Conservation (phyloP, 192 early-diverging fungal species). For the Coemansia aciculifera region DNA sequence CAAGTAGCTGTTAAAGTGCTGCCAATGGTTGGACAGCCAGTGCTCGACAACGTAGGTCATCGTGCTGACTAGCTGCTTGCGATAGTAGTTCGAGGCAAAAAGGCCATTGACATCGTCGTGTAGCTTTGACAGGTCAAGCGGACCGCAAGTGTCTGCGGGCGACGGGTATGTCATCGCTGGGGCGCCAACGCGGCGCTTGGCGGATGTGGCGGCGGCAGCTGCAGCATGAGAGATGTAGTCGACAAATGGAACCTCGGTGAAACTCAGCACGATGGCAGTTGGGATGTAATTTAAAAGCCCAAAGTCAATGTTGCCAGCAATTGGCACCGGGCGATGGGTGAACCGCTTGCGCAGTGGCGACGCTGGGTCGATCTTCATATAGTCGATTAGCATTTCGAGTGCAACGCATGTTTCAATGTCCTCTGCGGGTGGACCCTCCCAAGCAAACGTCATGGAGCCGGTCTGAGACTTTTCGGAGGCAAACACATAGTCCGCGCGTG, state of each 20-base stretch:
- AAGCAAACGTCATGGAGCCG: conserved; percentile 72
- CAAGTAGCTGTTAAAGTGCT: conserved; percentile 37
- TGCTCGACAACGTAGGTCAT: conserved; percentile 41
- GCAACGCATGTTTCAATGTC: conserved; percentile 66
- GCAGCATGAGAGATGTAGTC: conserved; percentile 44
- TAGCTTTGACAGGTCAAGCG: conserved; percentile 43
- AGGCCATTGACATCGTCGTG: conserved; percentile 43
- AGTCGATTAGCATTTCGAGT: conserved; percentile 76
- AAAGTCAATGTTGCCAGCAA: conserved; percentile 69
- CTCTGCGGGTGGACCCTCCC: conserved; percentile 73
- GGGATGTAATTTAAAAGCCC: conserved; percentile 59
- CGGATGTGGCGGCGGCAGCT: conserved; percentile 24
- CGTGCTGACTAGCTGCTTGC: conserved; percentile 44
- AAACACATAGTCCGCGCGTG: conserved; percentile 59
- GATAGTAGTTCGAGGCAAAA: conserved; percentile 50
- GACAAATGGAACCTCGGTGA: conserved; percentile 54
- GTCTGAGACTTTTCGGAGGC: conserved; percentile 67
- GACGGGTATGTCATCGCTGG: conserved; percentile 39
- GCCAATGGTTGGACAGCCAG: conserved; percentile 44
- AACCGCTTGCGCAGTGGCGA: conserved; percentile 74
- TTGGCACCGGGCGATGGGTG: conserved; percentile 68
- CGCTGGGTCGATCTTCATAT: conserved; percentile 64
- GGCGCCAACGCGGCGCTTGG: conserved; percentile 42
- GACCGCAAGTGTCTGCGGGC: conserved; percentile 48
- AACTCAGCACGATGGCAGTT: conserved; percentile 64